A percentile compares a stretch with the other conserved stretches of the same genome.
Conservation (phyloP, 345 rosid genomes). For the Acer campestre region DNA sequence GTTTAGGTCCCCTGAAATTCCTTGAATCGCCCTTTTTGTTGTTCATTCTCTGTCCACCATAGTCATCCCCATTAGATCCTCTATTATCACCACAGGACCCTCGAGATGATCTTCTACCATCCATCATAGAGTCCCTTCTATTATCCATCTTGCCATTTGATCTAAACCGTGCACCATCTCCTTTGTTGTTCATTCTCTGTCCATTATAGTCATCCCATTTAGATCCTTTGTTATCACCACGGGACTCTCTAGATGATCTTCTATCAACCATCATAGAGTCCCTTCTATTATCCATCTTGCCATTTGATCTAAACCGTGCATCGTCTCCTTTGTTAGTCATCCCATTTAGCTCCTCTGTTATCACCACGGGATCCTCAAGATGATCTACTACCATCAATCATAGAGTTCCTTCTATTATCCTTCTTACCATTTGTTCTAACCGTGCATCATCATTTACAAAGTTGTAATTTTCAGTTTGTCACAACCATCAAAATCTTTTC, state of each 20-base stretch:
- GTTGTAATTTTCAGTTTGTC: conserved; percentile 30
- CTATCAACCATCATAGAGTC: conserved; percentile 20
- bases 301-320: conserved; percentile 20
- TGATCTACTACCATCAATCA: conserved; percentile 26
- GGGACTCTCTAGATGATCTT: conserved; percentile 27
- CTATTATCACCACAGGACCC: no score
- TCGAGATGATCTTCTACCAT: conserved; percentile 26
- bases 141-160: conserved; percentile 35
- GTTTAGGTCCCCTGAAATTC: no score
- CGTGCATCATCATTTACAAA: conserved; percentile 23
- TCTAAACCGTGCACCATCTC: no score
- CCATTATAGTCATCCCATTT: conserved; percentile 17
- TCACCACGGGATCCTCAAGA: conserved; percentile 32
- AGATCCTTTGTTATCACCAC: conserved; percentile 33
- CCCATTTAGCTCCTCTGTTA: conserved; percentile 27
- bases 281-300: conserved; percentile 41
- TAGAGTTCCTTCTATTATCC: conserved; percentile 17
- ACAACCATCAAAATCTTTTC: conserved; percentile 29
- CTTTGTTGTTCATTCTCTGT: not conserved
- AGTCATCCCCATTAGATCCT: no score
- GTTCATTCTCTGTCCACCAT: no score
- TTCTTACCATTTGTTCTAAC: conserved; percentile 33
- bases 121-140: conserved; percentile 27
- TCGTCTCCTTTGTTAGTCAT: conserved; percentile 26
- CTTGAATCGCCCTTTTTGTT: conserved; percentile 18